Evolutionary conservation across 106 monocot species (phyloP), one percentile per base, ranked within the genome.

Genomic region (Vanilla planifolia): DNA sequence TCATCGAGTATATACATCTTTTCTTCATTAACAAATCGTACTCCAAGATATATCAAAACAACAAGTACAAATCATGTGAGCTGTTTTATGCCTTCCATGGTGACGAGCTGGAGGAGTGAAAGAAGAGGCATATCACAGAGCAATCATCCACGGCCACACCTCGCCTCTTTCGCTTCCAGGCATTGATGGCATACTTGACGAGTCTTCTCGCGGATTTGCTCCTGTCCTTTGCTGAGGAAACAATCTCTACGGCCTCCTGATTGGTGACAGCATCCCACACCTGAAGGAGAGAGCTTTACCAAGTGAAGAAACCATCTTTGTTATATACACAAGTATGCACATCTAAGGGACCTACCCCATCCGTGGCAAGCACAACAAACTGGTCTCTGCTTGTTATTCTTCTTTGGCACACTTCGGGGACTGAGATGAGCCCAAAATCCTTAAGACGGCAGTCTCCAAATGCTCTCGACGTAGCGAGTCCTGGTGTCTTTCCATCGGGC

Each of bases 251-350:
- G 17, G 96, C 96, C 72, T 91, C 96, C 62, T 84, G 46, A 67
- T 91, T 91, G 24, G 96, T 84, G 21, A 96, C 67, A 6, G 84
- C 96, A 77, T 96, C 96, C 96, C 96, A 96, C 14, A 96, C 90
- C 95, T 96, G 62, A 37, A 33, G 42, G 11, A 40, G n/a, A n/a
- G n/a, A n/a, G n/a, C n/a, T n/a, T n/a, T n/a, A n/a, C n/a, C n/a
- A n/a, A n/a, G n/a, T n/a, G n/a, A n/a, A n/a, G n/a, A n/a, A n/a
- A n/a, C n/a, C n/a, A n/a, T n/a, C n/a, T n/a, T n/a, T n/a, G n/a
- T n/a, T n/a, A n/a, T n/a, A n/a, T n/a, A n/a, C n/a, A n/a, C n/a
- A n/a, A n/a, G n/a, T n/a, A n/a, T n/a, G 3, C 33, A 6, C n/a
- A 39, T 2, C 40, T 39, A n/a, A n/a, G n/a, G n/a, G n/a, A 73